Evolutionary conservation across 2,329 filamentous ascomycete species (phyloP), one percentile per base, ranked within the genome.

Genomic region (Talaromyces islandicus): DNA sequence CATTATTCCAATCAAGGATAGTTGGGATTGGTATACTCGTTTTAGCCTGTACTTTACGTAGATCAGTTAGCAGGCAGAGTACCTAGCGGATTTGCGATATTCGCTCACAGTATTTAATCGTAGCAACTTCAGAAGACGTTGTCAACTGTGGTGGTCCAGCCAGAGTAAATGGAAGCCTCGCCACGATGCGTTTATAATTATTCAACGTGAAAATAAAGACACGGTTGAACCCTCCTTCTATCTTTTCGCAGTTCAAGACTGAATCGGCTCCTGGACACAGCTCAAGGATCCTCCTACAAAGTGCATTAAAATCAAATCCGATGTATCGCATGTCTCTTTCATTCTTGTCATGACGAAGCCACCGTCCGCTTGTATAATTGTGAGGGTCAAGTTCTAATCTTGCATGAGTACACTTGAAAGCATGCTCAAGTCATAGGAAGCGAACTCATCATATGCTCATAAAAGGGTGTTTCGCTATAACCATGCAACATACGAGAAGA

Each of bases 71-170:
- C 41, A 56, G 1, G 17, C 19, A 43, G 30, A 24, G 19, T 51
- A 54, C 38, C 7, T 43, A n/a, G 11, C 12, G 30, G 14, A 12
- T 29, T 38, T 14, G 4, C 30, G 63, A 61, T 54, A 61, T 32
- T 38, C 41, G 62, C 71, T 65, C 68, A 79, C 76, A 51, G 62
- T 75, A 80, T 53, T 66, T 65, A 53, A 80, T 75, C 1, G 77
- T 80, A 29, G 79, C 78, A 63, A 80, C 76, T 66, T 80, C 75
- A 25, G 77, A 79, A 59, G 67, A 69, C 5, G 75, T 79, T 0
- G 68, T 71, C 21, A 77, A 65, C 50, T 65, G 68, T 46, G 65
- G 53, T 9, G 74, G 75, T 10, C 76, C 77, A 63, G 75, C 73
- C 35, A 76, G 51, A 2, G 59, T 59, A 64, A 75, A 78, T 2